phyloP scores from a whole-genome alignment of 306 rosid genomes.

The Trifolium fragiferum region DNA sequence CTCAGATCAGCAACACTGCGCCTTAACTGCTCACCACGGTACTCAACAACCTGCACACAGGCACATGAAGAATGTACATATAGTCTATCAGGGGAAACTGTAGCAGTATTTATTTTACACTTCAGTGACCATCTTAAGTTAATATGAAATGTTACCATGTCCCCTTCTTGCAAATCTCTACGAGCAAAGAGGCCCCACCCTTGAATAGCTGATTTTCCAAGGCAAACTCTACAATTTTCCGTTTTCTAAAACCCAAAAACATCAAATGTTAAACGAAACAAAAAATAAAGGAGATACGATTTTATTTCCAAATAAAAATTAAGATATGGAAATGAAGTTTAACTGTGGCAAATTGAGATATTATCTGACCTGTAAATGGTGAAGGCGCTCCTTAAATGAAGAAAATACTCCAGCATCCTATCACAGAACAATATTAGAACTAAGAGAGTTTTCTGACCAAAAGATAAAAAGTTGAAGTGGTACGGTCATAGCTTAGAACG shows the following conservation, averaged over 20 bases:
- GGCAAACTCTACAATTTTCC: conserved; percentile 71
- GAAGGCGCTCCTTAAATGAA: conserved; percentile 77
- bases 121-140: conserved; percentile 30
- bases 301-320: conserved; percentile 22
- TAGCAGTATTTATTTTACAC: conserved; percentile 1
- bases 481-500: conserved; percentile 30
- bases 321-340: conserved; percentile 20
- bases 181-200: conserved; percentile 99
- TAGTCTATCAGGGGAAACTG: conserved; percentile 26
- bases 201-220: conserved; percentile 89
- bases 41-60: conserved; percentile 78
- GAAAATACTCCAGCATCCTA: conserved; percentile 69
- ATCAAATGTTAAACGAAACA: background rate
- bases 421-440: conserved; percentile 42
- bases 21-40: conserved; percentile 91
- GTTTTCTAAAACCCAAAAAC: conserved; percentile 67
- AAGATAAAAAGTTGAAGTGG: background rate
- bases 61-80: conserved; percentile 15
- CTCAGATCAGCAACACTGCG: conserved; percentile 82
- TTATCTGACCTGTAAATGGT: conserved; percentile 67
- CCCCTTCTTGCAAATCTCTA: conserved; percentile 86
- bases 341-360: conserved; percentile 32
- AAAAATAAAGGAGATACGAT: background rate
- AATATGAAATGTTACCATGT: conserved; percentile 65
- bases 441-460: conserved; percentile 1